Base-by-base conservation (phyloP, 352 stramenopile species). In the Phytophthora nicotianae region DNA sequence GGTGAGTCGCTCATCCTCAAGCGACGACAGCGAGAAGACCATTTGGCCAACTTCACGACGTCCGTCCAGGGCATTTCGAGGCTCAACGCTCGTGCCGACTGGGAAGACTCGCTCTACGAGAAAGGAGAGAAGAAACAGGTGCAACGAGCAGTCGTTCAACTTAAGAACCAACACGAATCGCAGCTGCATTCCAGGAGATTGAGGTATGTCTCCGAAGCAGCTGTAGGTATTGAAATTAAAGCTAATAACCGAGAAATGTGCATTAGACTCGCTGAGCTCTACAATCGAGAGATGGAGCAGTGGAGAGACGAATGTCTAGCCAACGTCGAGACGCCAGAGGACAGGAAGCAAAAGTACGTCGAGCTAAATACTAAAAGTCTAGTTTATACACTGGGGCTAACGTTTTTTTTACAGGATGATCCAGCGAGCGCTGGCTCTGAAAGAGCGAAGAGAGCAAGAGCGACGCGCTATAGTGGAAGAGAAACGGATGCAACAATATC, bases 131-230 rank as follows among this genome's bases (percentile, higher is more conserved):
- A n/a, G 19, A 74, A 70, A 16, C 65, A 89, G 20, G 63, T 90
- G 16, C 70, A 84, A 33, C 70, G 72, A 21, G 68, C 73, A 20
- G 60, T 85, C 13, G 29, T 47, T 7, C 73, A 66, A n/a, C 62
- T 93, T 21, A 87, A 86, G 62, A 90, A 91, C 45, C 82, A 93
- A 56, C 71, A 89, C 37, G 84, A 93, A 62, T 90, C 82, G 19
- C 64, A 90, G 27, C 66, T 93, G 14, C 82, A 91, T 45, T 88
- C 75, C 10, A 63, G 82, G 6, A 74, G 75, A 2, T 68, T 91
- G 19, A 50, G 70, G 82, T 89, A 50, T 24, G 10, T 54, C 5
- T 35, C 29, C 13, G 5, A 35, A 35, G 29, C 5, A 13, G 29
- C 29, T 9, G 29, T 49, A 42, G 19, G 32, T 27, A 3, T 11